Evolutionary conservation across 2,329 filamentous ascomycete species (phyloP), one percentile per base, ranked within the genome.

Genomic region (Myriosclerotinia curreyana): DNA sequence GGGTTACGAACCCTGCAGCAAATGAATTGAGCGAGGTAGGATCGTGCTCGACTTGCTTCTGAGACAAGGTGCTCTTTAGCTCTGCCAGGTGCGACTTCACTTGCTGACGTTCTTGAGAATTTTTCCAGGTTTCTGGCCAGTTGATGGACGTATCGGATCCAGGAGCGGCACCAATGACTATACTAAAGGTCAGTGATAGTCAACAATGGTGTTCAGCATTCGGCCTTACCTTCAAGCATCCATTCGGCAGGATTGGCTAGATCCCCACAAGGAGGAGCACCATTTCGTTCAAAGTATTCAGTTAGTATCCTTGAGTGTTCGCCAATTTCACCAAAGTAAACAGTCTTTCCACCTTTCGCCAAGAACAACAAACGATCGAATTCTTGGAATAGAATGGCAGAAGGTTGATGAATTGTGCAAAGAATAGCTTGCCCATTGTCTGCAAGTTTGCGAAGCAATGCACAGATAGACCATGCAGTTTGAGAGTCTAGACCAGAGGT

Each of bases 391-490:
- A 97, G 82, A 83, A 96, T 92, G 42, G 93, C 92, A 17, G 91
- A 96, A n/a, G 94, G 94, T 76, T 98, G 94, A 76, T 98, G 94
- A 66, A 97, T 97, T 0, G 94, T 97, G 79, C 92, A 96, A n/a
- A 97, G 86, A 76, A 97, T 91, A 60, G 94, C 93, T 75, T 96
- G 92, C 20, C 94, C 93, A 67, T 87, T 89, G 76, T 94, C 90
- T 71, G 92, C 92, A 42, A 97, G 82, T 77, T 96, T 96, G 77
- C 96, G 89, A 49, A 98, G 83, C 14, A 97, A 83, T 75, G 92
- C 88, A 53, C 92, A 83, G 74, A 97, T 96, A 68, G 91, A 90
- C 91, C 92, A 97, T 0, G 92, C 94, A 1, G 93, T 96, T 76
- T 96, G 92, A 73, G 87, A 91, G 77, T 97, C 94, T 25, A 97